Conservation (phyloP, 2,329 filamentous ascomycete genomes). For the Cercospora zeina region DNA sequence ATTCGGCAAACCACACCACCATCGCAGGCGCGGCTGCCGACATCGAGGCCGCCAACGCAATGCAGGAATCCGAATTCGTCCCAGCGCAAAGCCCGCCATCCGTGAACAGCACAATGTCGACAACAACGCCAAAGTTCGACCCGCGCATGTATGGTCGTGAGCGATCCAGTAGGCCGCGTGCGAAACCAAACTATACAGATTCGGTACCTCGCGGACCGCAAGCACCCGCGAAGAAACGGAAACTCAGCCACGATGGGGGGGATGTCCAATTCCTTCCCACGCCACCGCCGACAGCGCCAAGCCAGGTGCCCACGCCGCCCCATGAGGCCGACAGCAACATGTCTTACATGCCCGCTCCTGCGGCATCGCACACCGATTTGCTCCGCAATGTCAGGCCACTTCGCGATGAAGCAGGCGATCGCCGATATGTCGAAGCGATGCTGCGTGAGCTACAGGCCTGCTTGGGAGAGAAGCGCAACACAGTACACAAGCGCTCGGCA, state of each 20-base stretch:
- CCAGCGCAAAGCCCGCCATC: background rate
- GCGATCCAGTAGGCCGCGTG: constrained; percentile 8
- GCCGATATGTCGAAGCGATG: constrained; percentile 15
- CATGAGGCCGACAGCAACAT: background rate
- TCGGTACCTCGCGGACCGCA: constrained; percentile 1
- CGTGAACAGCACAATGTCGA: background rate
- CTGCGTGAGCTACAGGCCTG: constrained; percentile 3
- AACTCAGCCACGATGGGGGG: background rate
- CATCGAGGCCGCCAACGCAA: background rate
- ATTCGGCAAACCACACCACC: background rate
- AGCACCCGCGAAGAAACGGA: constrained; percentile 13
- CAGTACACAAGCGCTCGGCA: constrained; percentile 26
- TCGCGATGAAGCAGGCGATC: constrained; percentile 15
- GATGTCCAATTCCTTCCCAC: background rate
- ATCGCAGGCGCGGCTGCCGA: background rate
- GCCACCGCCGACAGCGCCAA: background rate
- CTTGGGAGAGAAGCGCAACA: background rate
- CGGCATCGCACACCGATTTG: constrained; percentile 3
- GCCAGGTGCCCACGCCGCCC: constrained; percentile 8
- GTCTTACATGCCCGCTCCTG: constrained; percentile 6
- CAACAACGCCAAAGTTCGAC: background rate
- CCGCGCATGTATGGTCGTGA: constrained; percentile 17
- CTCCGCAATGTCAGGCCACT: constrained; percentile 9
- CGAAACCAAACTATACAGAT: background rate
- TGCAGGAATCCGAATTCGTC: background rate